A percentile compares a stretch with the other conserved stretches of the same genome.
Conservation (phyloP, 495 filamentous ascomycete genomes). For the Paragyromitra xinjiangensis region DNA sequence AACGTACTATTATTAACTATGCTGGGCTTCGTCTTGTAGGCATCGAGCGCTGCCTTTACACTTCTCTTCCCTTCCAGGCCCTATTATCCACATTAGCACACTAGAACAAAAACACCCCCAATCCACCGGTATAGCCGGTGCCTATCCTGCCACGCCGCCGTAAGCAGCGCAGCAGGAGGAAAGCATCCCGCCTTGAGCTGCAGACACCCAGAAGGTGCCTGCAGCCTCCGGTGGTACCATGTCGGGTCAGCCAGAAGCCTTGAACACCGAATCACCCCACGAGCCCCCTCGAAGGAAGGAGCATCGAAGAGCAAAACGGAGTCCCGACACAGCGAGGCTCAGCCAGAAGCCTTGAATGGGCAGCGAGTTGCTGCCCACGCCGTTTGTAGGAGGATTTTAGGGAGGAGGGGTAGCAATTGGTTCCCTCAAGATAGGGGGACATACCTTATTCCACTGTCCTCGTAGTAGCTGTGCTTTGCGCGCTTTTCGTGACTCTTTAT, state of each 20-base stretch:
- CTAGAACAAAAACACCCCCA: neutral
- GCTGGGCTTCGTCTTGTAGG: neutral
- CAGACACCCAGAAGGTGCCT: neutral
- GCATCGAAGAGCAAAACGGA: neutral
- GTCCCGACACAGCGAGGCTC: constrained; percentile 15
- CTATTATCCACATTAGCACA: neutral
- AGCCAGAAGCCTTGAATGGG: constrained; percentile 15
- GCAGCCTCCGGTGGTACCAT: constrained; percentile 2
- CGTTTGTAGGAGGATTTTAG: neutral
- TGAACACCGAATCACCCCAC: constrained; percentile 4
- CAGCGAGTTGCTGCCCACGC: constrained; percentile 11
- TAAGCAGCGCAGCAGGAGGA: neutral
- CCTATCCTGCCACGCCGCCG: neutral
- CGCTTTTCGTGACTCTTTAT: constrained; percentile 1
- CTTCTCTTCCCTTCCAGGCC: neutral
- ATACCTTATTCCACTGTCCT: constrained; percentile 20
- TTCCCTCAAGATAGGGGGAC: neutral
- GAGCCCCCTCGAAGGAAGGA: neutral
- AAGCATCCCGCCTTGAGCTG: constrained; percentile 7
- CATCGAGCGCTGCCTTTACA: neutral
- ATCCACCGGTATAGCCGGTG: neutral
- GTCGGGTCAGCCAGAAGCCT: constrained; percentile 4
- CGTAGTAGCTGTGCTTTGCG: constrained; percentile 20
- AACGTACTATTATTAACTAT: constrained; percentile 11
- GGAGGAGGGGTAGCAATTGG: neutral